A percentile compares a stretch with the other conserved stretches of the same genome.
These are phyloP conservation scores for Cyberlindnera veronae DNA, from an alignment of 805 yeast species.

Conservation along the genomic window DNA sequence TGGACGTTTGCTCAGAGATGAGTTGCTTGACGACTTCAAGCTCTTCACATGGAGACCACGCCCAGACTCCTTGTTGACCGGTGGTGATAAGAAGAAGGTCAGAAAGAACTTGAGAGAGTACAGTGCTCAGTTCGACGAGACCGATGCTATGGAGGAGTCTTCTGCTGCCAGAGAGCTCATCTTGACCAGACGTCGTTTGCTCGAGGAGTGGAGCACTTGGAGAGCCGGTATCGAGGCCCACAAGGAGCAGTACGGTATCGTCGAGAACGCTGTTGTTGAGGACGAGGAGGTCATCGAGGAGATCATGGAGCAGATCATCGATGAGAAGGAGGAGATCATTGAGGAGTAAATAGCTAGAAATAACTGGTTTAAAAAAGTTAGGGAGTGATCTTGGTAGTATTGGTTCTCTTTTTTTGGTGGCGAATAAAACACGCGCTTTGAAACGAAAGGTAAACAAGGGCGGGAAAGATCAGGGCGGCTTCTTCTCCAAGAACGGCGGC, in stretches of 20 bases:
- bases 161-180: slow-evolving; percentile 88
- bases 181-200: slow-evolving; percentile 72
- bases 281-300: slow-evolving; percentile 78
- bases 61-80: slow-evolving; percentile 72
- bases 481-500: neutral
- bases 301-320: slow-evolving; percentile 66
- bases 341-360: slow-evolving; percentile 5
- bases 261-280: slow-evolving; percentile 42
- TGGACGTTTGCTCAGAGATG: slow-evolving; percentile 75
- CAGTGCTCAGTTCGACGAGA: slow-evolving; percentile 89
- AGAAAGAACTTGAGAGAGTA: slow-evolving; percentile 85
- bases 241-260: slow-evolving; percentile 46
- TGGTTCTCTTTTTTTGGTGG: too few species aligned
- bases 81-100: slow-evolving; percentile 83
- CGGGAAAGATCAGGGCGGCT: neutral
- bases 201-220: slow-evolving; percentile 85
- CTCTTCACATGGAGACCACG: slow-evolving; percentile 97
- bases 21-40: slow-evolving; percentile 75
- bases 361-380: neutral
- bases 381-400: too few species aligned
- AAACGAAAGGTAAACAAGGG: slow-evolving; percentile 1
- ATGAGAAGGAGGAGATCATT: slow-evolving; percentile 30
- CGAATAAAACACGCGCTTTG: slow-evolving; percentile 4
- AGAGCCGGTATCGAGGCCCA: slow-evolving; percentile 50
- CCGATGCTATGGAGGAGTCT: slow-evolving; percentile 93